Conservation (phyloP, 129 eudicot species). For the Flaveria trinervia region DNA sequence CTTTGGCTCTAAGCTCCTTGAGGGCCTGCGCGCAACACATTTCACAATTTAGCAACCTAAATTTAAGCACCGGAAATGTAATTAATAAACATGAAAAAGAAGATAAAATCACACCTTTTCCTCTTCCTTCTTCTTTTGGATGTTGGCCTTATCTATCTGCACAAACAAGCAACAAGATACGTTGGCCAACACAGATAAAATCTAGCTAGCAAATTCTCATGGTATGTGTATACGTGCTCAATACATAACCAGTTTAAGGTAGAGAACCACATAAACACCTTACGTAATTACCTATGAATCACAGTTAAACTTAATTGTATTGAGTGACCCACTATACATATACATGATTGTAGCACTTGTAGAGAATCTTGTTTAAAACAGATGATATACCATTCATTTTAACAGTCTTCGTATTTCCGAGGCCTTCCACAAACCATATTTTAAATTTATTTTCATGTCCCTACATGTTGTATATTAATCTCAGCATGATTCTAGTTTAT, state of each 20-base stretch:
- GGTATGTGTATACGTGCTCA: not conserved
- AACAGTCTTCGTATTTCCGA: no score
- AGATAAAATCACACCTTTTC: slow-evolving; percentile 46
- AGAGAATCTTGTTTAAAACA: no score
- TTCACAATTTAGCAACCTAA: slow-evolving; percentile 12
- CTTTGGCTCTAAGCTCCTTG: slow-evolving; percentile 83
- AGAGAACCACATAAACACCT: no score
- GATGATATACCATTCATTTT: no score
- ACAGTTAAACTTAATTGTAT: no score
- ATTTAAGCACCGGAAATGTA: not conserved
- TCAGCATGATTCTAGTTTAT: no score
- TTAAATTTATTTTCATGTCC: no score
- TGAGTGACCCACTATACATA: no score
- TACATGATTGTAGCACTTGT: no score
- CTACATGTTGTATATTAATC: no score
- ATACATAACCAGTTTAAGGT: not conserved
- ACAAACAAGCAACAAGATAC: not conserved
- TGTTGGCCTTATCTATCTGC: slow-evolving; percentile 71
- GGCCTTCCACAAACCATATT: no score
- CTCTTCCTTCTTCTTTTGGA: slow-evolving; percentile 91
- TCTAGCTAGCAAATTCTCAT: not conserved
- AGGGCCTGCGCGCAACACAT: slow-evolving; percentile 46
- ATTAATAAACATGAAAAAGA: not conserved
- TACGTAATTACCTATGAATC: no score
- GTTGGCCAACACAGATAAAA: not conserved